Conservation (phyloP, 179 eudicot genomes). For the Spinacia oleracea region DNA sequence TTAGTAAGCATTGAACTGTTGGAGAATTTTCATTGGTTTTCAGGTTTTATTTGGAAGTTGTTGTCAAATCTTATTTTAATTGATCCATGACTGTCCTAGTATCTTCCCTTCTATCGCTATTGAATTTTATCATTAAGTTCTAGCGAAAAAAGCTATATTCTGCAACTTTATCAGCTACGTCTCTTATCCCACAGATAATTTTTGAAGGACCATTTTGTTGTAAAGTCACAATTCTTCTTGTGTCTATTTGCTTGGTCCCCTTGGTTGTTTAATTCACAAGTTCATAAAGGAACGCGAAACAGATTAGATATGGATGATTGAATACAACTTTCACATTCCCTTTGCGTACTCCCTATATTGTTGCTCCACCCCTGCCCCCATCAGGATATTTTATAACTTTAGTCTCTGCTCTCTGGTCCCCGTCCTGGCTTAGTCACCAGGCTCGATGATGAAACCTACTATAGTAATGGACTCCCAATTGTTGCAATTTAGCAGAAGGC, state of each 20-base stretch:
- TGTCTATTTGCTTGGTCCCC: slow-evolving; percentile 18
- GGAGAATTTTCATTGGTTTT: neutral
- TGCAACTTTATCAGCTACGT: slow-evolving; percentile 9
- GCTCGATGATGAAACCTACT: slow-evolving; percentile 6
- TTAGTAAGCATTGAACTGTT: neutral
- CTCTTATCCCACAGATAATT: slow-evolving; percentile 11
- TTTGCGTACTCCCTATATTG: slow-evolving; percentile 4
- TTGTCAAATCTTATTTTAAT: slow-evolving; percentile 7
- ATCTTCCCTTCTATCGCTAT: neutral
- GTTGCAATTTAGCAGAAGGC: slow-evolving; percentile 23
- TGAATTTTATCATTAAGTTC: slow-evolving; percentile 6
- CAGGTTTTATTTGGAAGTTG: neutral
- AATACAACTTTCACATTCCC: slow-evolving; percentile 19
- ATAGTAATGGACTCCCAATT: slow-evolving; percentile 1
- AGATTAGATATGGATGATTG: slow-evolving; percentile 30
- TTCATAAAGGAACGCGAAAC: slow-evolving; percentile 17
- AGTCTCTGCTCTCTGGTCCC: slow-evolving; percentile 15
- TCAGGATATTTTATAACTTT: slow-evolving; percentile 3
- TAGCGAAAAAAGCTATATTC: neutral
- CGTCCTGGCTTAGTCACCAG: neutral
- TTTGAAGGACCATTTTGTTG: slow-evolving; percentile 1
- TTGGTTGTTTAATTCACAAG: slow-evolving; percentile 8
- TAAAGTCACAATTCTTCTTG: slow-evolving; percentile 15
- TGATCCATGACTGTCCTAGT: slow-evolving; percentile 6
- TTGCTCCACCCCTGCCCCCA: slow-evolving; percentile 18